phyloP scores from a whole-genome alignment of 345 rosid species.

The Melaleuca alternifolia region DNA sequence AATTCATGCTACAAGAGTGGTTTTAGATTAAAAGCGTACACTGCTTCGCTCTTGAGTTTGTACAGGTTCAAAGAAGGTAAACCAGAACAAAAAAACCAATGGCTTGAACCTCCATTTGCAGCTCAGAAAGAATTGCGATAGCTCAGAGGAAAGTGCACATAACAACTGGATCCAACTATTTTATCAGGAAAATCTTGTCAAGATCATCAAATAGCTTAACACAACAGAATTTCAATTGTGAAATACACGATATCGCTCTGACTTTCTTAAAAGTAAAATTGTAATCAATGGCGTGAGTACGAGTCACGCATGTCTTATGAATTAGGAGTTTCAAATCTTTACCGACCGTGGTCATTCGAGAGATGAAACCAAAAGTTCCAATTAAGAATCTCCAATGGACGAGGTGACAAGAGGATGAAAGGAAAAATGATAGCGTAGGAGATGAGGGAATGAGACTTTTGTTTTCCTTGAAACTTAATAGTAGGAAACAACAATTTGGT shows the following conservation, averaged over 20 bases:
- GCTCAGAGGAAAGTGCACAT: background rate
- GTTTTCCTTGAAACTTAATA: background rate
- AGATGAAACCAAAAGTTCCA: background rate
- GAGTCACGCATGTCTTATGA: fast-evolving
- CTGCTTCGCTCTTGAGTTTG: background rate
- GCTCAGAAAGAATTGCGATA: background rate
- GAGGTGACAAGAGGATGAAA: background rate
- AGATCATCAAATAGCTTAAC: background rate
- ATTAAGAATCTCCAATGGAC: background rate
- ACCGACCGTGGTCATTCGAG: fast-evolving
- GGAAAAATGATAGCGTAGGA: background rate
- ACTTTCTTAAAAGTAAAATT: background rate
- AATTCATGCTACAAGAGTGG: background rate
- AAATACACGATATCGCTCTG: background rate
- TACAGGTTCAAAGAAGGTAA: background rate
- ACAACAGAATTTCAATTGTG: background rate
- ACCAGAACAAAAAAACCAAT: background rate
- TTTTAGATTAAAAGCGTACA: background rate
- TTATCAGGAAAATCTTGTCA: background rate
- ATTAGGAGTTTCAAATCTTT: background rate
- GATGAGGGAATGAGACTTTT: background rate
- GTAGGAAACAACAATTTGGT: background rate
- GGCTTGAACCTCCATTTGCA: background rate
- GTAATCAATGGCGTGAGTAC: background rate
- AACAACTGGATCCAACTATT: background rate